Evolutionary conservation across 805 yeast genomes (phyloP), one percentile per base, ranked within the genome.

Genomic region (Pichia thaimueangensis): DNA sequence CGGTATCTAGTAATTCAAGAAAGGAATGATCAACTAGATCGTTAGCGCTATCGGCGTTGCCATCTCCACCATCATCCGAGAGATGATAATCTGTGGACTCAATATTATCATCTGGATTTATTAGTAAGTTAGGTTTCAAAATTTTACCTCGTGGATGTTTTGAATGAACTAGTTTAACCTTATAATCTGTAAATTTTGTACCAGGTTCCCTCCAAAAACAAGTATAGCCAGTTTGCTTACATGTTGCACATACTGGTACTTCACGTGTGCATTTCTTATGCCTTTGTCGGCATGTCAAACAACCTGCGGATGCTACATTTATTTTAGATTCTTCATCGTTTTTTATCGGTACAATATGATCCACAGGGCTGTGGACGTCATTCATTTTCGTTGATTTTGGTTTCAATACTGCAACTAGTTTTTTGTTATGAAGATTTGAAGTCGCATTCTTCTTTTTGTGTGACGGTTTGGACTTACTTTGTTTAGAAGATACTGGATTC

Each of bases 211-310:
- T 43, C 46, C 46, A 43, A 25, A 27, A 34, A 13, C 46, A 43
- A n/a, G 20, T 19, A 17, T 34, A 38, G 10, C 9, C n/a, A 13
- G 39, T 38, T 20, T 25, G 16, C 8, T 7, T 4, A 32, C 63
- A 59, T 8, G 47, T 43, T 8, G 25, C 21, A 28, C 63, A 59
- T 6, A 37, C 43, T 2, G 63, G 63, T 30, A 45, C 53, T 5
- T 25, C 22, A 42, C 57, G 58, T 36, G 57, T 55, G 48, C 75
- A 70, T 23, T 69, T 62, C 48, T 69, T 69, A 47, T 67, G 70
- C 30, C 73, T 59, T 19, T 58, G 55, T 43, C 72, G 58, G 50
- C 75, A 70, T 6, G 65, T 65, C 58, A 63, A 57, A 43, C 75
- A 70, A 1, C 75, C 75, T 12, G 58, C 35, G 12, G 16, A 15